Evolutionary conservation across 306 rosid species (phyloP), one percentile per base, ranked within the genome.

Genomic region (Vigna angularis): DNA sequence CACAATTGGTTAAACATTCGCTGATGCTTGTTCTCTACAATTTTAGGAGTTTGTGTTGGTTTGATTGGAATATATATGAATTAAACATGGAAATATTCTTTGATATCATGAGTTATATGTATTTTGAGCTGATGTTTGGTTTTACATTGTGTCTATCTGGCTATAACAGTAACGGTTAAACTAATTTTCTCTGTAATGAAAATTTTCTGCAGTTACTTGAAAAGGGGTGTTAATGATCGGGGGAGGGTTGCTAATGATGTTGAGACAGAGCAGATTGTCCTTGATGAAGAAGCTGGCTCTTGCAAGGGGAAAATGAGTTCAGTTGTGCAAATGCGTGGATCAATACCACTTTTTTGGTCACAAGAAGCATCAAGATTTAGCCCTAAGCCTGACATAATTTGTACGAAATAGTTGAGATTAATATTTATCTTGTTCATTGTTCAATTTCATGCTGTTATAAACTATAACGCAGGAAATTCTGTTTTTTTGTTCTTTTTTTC

Each of bases 231-330:
- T 65, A 95, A 95, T 85, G 98, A 95, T 83, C 91, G 90, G 55
- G 98, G 98, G 16, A 89, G 92, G 67, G 98, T 95, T 86, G 98
- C 98, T 77, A 95, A 95, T 91, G 98, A 95, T 83, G 98, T 95
- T 73, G 98, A 95, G 87, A 95, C 98, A 20, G 98, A 95, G 85
- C 98, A 95, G 87, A 95, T 91, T 80, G 88, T 95, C 78, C 92
- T 95, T 70, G 97, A 92, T 58, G 98, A 92, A 70, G 98, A 92
- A 83, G 89, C 92, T 89, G 98, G 98, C 64, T 86, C 91, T 14
- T 91, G 89, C 86, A 88, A 85, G 81, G 98, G 98, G 5, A 89
- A 86, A 85, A 92, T 95, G 98, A 95, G 98, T 92, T 92, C 98
- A 9, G 87, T 92, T 73, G 97, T 95, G 71, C 98, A 95, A 83